These are phyloP conservation scores for Babesia sp. DNA, from an alignment of 169 alveolate genomes.

Conservation along the genomic window DNA sequence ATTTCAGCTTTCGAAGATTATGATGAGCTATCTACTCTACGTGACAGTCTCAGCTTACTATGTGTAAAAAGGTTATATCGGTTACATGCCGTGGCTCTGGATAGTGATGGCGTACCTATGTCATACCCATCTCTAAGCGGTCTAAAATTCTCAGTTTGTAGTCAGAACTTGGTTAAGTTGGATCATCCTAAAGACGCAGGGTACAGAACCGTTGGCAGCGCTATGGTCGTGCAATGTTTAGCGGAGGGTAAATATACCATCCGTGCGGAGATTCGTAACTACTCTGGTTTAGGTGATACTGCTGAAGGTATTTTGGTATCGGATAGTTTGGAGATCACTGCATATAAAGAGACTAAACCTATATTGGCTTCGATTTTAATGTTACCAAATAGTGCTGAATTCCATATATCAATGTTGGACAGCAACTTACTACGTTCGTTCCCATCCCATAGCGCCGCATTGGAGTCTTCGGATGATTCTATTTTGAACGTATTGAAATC, in stretches of 20 bases:
- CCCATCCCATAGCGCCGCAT: background rate
- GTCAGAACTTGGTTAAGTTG: constrained; percentile 13
- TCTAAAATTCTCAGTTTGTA: constrained; percentile 27
- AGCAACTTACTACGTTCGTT: background rate
- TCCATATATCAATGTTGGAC: constrained; percentile 27
- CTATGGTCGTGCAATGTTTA: constrained; percentile 17
- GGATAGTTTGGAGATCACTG: constrained; percentile 27
- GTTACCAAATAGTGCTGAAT: constrained; percentile 34
- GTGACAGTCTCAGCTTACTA: background rate
- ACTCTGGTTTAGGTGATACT: background rate
- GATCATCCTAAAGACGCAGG: constrained; percentile 27
- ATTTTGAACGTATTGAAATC: background rate
- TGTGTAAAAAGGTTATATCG: constrained; percentile 24
- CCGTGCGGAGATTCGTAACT: constrained; percentile 37
- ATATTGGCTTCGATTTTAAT: constrained; percentile 14
- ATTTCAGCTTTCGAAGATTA: constrained; percentile 10
- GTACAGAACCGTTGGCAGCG: background rate
- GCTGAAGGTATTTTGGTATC: constrained; percentile 11
- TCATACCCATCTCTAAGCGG: constrained; percentile 20
- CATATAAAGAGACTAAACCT: constrained; percentile 32
- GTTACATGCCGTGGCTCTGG: constrained; percentile 31
- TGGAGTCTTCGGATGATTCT: constrained; percentile 14
- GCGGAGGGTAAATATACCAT: constrained; percentile 47
- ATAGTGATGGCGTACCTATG: constrained; percentile 17
- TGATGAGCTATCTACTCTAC: background rate